Base-by-base conservation (phyloP, 768 basidiomycete species). In the Favolaschia claudopus region DNA sequence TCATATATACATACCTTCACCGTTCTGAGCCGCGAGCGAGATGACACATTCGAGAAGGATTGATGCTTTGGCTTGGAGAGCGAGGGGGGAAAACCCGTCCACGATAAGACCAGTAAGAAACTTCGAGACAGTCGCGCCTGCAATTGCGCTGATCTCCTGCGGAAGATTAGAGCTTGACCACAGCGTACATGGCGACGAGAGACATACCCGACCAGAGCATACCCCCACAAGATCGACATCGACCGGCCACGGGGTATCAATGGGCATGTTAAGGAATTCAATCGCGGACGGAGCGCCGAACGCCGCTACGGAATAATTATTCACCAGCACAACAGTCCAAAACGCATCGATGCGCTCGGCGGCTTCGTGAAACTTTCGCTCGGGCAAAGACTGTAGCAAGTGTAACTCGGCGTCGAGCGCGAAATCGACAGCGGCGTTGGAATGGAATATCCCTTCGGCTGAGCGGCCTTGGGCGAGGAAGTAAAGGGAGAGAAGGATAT, bases 171-270 rank as follows among this genome's bases (percentile, higher is more conserved):
- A n/a, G n/a, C n/a, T n/a, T n/a, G n/a, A n/a, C n/a, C n/a, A n/a
- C n/a, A n/a, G n/a, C n/a, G n/a, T n/a, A n/a, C n/a, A n/a, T n/a
- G n/a, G n/a, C n/a, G n/a, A n/a, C n/a, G n/a, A n/a, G n/a, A n/a
- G n/a, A n/a, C n/a, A n/a, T n/a, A n/a, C n/a, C n/a, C n/a, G 33
- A 42, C 43, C 14, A 7, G 19, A 7, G 22, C 15, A 28, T 20
- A 44, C 13, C 17, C 40, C 14, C 27, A 69, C 68, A 47, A 24
- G 31, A 31, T 19, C 43, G 13, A 58, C 54, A 25, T 38, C 51
- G 20, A 65, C 51, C 25, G 79, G 81, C 81, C 81, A 81, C 4
- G 74, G 70, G 0, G 73, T 72, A 44, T 76, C 73, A 55, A 79
- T 70, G 42, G 31, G 29, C 42, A 54, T 25, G 4, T 63, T 55